Evolutionary conservation across 2,329 filamentous ascomycete species (phyloP).

Genomic region (Zarea fungicola): DNA sequence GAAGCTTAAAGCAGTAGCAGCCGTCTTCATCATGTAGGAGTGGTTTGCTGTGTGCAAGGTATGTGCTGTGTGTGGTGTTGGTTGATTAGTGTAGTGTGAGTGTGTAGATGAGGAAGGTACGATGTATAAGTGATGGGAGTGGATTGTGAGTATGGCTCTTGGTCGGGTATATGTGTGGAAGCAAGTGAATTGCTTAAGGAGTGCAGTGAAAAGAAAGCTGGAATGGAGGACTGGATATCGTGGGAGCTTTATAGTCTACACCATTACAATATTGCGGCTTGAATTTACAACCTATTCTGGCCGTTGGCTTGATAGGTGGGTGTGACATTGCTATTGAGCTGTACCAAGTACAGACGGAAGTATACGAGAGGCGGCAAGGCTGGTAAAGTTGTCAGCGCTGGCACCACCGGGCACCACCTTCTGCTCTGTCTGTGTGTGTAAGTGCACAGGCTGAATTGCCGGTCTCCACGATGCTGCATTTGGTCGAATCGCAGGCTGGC

Average conservation of each 20-base stretch:
- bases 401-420: not conserved
- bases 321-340: no score
- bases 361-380: not conserved
- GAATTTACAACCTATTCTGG: not conserved
- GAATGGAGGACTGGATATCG: not conserved
- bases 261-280: not conserved
- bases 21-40: constrained; percentile 12
- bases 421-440: no score
- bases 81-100: no score
- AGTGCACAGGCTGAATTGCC: not conserved
- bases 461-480: not conserved
- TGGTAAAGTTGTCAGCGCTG: no score
- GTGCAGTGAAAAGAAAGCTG: no score
- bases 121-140: not conserved
- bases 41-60: not conserved
- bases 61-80: not conserved
- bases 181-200: no score
- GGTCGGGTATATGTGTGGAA: not conserved
- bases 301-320: no score
- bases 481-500: not conserved
- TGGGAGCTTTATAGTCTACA: constrained; percentile 4
- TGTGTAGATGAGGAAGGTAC: not conserved
- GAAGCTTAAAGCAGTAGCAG: constrained; percentile 16
- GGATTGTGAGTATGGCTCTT: not conserved
- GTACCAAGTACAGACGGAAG: no score